Evolutionary conservation across 306 rosid genomes (phyloP).

Genomic region (Fragaria iinumae): DNA sequence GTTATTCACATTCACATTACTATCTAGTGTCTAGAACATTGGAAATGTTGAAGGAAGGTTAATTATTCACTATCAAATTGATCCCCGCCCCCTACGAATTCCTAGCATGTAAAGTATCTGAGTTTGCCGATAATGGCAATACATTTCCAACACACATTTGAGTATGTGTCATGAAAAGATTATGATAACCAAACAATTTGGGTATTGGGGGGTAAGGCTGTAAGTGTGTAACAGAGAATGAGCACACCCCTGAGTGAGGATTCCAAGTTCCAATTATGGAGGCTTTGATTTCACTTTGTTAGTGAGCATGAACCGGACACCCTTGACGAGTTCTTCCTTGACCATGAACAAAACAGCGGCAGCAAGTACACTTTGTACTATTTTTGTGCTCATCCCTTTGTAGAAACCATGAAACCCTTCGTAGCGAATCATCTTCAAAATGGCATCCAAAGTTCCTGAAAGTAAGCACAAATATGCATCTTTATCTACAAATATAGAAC

Average conservation of each 20-base stretch:
- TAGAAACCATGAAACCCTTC: conserved; percentile 84
- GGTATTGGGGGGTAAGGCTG: neutral
- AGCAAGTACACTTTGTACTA: conserved; percentile 90
- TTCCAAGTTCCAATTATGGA: conserved; percentile 31
- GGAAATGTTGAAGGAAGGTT: neutral
- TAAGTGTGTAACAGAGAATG: neutral
- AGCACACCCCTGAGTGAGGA: neutral
- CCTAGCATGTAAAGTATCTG: neutral
- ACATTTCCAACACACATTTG: conserved; percentile 19
- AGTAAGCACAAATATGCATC: conserved; percentile 11
- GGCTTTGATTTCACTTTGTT: conserved; percentile 47
- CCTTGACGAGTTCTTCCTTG: conserved; percentile 84
- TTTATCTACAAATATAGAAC: neutral
- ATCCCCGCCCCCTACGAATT: neutral
- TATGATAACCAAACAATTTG: conserved; percentile 1
- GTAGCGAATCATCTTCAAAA: conserved; percentile 75
- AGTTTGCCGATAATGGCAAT: conserved; percentile 3
- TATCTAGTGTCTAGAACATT: neutral
- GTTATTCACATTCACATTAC: neutral
- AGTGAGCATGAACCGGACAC: conserved; percentile 57
- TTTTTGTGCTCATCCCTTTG: conserved; percentile 94
- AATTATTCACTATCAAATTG: neutral
- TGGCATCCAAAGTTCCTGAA: conserved; percentile 88
- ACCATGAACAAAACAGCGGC: conserved; percentile 93
- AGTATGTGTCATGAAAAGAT: conserved; percentile 15